phyloP scores from a whole-genome alignment of 202 grass and related monocot genomes.

The Dendrocalamus latiflorus region DNA sequence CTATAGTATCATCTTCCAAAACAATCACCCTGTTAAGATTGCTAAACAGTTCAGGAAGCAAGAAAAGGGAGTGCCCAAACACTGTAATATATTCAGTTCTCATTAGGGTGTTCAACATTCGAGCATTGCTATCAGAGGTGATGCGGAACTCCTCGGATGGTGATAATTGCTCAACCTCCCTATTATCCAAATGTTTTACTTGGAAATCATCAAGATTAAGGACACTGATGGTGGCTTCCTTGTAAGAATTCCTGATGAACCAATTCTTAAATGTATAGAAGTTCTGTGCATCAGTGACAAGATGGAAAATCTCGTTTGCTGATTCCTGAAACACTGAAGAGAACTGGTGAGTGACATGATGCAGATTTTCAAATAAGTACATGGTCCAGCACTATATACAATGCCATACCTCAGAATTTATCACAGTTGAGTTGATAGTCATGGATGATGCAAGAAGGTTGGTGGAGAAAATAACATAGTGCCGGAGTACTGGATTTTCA shows the following conservation, averaged over 20 bases:
- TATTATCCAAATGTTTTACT: conserved; percentile 9
- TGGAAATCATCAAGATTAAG: conserved; percentile 54
- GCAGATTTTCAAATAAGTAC: conserved; percentile 16
- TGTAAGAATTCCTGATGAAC: conserved; percentile 64
- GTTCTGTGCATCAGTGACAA: conserved; percentile 60
- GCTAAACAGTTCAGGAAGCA: conserved; percentile 53
- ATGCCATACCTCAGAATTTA: conserved; percentile 54
- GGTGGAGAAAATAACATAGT: conserved; percentile 63
- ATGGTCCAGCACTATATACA: background rate
- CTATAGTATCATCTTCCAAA: conserved; percentile 71
- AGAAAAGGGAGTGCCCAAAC: conserved; percentile 62
- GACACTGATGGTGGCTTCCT: conserved; percentile 43
- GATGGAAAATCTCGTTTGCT: conserved; percentile 55
- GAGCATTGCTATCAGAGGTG: conserved; percentile 17
- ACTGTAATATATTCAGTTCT: conserved; percentile 65
- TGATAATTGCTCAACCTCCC: conserved; percentile 37
- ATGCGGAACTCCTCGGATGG: conserved; percentile 59
- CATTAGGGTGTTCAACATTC: background rate
- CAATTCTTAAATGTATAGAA: conserved; percentile 71
- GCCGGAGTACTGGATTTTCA: conserved; percentile 35
- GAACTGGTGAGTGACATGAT: conserved; percentile 24
- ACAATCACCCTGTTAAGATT: conserved; percentile 56
- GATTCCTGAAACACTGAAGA: conserved; percentile 62
- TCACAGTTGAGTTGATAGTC: conserved; percentile 67
- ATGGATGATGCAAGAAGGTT: conserved; percentile 55